Conservation (phyloP, 495 filamentous ascomycete genomes). For the Amniculicola lignicola region DNA sequence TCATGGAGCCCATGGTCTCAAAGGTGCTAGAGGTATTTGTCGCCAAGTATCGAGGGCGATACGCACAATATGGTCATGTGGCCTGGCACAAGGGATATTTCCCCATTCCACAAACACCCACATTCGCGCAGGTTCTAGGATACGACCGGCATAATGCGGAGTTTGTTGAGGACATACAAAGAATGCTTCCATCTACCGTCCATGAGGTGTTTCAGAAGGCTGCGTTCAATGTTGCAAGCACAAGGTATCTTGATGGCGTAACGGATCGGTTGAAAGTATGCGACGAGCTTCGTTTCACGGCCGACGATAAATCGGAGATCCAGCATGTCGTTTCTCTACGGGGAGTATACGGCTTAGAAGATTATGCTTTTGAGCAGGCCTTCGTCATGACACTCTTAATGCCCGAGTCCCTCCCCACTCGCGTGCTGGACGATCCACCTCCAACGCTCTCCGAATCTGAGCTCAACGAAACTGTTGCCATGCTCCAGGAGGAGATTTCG, state of each 20-base stretch:
- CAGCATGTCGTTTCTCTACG: neutral
- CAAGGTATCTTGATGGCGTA: constrained; percentile 4
- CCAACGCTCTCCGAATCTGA: neutral
- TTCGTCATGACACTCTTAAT: constrained; percentile 15
- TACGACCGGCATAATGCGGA: constrained; percentile 9
- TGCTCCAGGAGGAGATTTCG: too few relatives aligned
- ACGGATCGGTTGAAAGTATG: neutral
- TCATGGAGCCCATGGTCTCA: constrained; percentile 12
- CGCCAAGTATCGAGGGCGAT: constrained; percentile 1
- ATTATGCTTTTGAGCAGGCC: constrained; percentile 8
- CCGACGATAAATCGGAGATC: constrained; percentile 7
- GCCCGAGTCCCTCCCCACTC: neutral
- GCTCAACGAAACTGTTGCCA: neutral
- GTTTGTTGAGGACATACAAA: neutral
- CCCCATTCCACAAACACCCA: constrained; percentile 16
- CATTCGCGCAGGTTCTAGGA: constrained; percentile 5
- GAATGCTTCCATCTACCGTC: constrained; percentile 4
- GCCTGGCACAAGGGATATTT: constrained; percentile 11
- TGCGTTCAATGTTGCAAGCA: constrained; percentile 15
- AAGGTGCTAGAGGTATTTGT: constrained; percentile 19
- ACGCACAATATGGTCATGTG: neutral
- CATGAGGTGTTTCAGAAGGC: neutral
- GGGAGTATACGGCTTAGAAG: neutral
- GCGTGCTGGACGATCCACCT: neutral
- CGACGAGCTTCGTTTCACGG: neutral